phyloP scores from a whole-genome alignment of 2,329 filamentous ascomycete genomes.

The Clarireedia paspali region DNA sequence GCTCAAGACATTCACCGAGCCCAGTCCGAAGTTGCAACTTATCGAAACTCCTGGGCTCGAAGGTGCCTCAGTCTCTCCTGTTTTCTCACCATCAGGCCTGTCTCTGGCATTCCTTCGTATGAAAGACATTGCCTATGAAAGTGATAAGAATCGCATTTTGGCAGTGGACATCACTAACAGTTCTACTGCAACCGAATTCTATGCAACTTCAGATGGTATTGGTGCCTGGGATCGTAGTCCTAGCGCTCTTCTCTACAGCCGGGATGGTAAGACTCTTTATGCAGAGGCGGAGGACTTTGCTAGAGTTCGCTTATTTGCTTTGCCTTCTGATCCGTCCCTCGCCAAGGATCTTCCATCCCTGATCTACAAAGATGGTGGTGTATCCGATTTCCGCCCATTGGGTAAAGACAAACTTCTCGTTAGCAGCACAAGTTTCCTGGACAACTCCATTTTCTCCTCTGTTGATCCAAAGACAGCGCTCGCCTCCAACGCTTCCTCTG shows the following conservation, averaged over 20 bases:
- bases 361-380: slow-evolving; percentile 3
- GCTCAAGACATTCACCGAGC: slow-evolving; percentile 18
- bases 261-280: slow-evolving; percentile 55
- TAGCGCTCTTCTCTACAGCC: slow-evolving; percentile 29
- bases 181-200: slow-evolving; percentile 50
- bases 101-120: slow-evolving; percentile 70
- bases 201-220: slow-evolving; percentile 47
- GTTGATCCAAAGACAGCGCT: slow-evolving; percentile 16
- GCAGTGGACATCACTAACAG: slow-evolving; percentile 50
- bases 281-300: slow-evolving; percentile 63
- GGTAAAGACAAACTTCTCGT: slow-evolving; percentile 40
- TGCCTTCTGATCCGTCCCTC: slow-evolving; percentile 1
- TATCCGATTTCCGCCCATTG: slow-evolving; percentile 30
- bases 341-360: slow-evolving; percentile 3
- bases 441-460: slow-evolving; percentile 63
- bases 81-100: slow-evolving; percentile 64
- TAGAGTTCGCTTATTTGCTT: slow-evolving; percentile 43
- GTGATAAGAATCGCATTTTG: slow-evolving; percentile 63
- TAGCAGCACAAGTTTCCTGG: slow-evolving; percentile 55
- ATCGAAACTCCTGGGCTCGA: slow-evolving; percentile 18
- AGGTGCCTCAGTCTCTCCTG: slow-evolving; percentile 31
- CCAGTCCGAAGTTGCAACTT: slow-evolving; percentile 8
- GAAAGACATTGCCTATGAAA: slow-evolving; percentile 67
- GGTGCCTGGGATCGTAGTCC: slow-evolving; percentile 53
- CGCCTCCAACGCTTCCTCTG: slow-evolving; percentile 15